A percentile compares a stretch with the other conserved stretches of the same genome.
phyloP scores from a whole-genome alignment of 1,139 yeast genomes.

The Spathaspora sp. region DNA sequence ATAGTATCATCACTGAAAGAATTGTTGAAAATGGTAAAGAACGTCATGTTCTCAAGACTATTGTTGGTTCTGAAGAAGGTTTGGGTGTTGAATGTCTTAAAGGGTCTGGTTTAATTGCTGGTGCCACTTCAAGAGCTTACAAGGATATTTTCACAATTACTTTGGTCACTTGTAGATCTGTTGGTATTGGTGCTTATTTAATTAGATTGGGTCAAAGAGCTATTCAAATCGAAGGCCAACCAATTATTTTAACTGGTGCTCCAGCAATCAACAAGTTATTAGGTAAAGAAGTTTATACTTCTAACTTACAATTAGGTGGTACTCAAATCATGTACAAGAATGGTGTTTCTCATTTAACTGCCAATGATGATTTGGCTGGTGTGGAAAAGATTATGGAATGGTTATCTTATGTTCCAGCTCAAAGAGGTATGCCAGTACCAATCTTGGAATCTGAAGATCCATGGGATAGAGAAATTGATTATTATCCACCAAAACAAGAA shows the following conservation, averaged over 20 bases:
- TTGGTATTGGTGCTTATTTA: conserved; percentile 98
- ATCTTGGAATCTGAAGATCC: conserved; percentile 75
- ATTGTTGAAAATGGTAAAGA: conserved; percentile 82
- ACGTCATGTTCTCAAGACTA: conserved; percentile 76
- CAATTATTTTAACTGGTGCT: conserved; percentile 97
- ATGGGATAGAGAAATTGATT: conserved; percentile 94
- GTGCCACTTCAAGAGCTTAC: conserved; percentile 96
- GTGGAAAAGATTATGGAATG: conserved; percentile 92
- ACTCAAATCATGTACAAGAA: conserved; percentile 97
- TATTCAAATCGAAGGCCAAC: conserved; percentile 97
- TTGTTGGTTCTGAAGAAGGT: conserved; percentile 94
- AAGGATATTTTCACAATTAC: conserved; percentile 96
- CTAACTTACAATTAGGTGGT: conserved; percentile 97
- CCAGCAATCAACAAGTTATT: conserved; percentile 95
- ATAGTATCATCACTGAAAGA: conserved; percentile 73
- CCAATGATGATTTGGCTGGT: conserved; percentile 93
- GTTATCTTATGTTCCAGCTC: conserved; percentile 95
- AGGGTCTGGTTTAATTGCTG: conserved; percentile 98
- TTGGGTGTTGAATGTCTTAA: conserved; percentile 97
- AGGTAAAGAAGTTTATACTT: conserved; percentile 95
- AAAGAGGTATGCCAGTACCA: conserved; percentile 89
- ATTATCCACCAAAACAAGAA: conserved; percentile 68
- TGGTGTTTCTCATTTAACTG: conserved; percentile 97
- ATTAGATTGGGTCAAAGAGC: conserved; percentile 99
- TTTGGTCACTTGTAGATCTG: conserved; percentile 96